Percentiles rank a stretch among this genome's conserved stretches.
These are phyloP conservation scores for Spiromastix sp. DNA, from an alignment of 2,329 filamentous ascomycete genomes.

Conservation along the genomic window DNA sequence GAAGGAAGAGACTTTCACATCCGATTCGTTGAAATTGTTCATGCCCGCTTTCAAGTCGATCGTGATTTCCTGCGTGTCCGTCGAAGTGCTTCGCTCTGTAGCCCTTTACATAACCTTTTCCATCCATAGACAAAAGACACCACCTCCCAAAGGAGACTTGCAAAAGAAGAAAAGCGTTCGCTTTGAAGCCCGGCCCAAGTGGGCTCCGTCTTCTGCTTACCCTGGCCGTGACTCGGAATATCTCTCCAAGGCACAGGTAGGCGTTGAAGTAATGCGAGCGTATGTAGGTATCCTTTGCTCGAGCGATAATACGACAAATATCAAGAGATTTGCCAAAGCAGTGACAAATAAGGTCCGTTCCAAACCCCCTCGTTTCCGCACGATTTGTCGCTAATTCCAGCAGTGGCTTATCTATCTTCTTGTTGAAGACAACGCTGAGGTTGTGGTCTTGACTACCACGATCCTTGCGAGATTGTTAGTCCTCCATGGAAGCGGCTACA, in stretches of 20 bases:
- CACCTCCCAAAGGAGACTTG: conserved; percentile 20
- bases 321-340: conserved; percentile 82
- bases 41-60: conserved; percentile 69
- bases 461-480: conserved; percentile 77
- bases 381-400: too few species aligned
- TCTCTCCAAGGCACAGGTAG: conserved; percentile 57
- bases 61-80: conserved; percentile 68
- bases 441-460: conserved; percentile 69
- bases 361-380: conserved; percentile 8
- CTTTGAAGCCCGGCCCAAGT: conserved; percentile 21
- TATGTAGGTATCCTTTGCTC: conserved; percentile 71
- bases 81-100: conserved; percentile 74
- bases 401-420: conserved; percentile 88
- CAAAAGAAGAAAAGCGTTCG: conserved; percentile 37
- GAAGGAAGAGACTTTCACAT: conserved; percentile 69
- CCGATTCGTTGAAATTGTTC: conserved; percentile 64
- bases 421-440: conserved; percentile 72
- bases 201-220: conserved; percentile 29
- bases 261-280: conserved; percentile 63
- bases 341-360: conserved; percentile 79
- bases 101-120: conserved; percentile 91
- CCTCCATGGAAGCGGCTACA: conserved; percentile 71
- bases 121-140: conserved; percentile 54
- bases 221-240: conserved; percentile 23
- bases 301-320: conserved; percentile 54